phyloP scores from a whole-genome alignment of 345 rosid genomes.

The Adansonia digitata region DNA sequence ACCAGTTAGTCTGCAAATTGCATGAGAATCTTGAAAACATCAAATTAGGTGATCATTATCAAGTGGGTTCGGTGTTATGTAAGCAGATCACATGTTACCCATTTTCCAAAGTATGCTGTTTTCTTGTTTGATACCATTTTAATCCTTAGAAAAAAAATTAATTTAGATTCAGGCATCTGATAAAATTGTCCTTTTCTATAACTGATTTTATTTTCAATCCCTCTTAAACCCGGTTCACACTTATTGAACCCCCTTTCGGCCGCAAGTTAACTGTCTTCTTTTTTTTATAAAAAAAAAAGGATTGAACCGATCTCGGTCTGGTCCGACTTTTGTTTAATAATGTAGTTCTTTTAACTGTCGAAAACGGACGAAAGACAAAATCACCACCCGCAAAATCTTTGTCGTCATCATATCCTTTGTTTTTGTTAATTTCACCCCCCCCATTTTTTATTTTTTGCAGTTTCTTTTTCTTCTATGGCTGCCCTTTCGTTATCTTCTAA shows the following conservation, averaged over 20 bases:
- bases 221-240: not conserved
- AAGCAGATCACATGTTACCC: conserved; percentile 3
- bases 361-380: not conserved
- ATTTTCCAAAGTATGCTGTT: conserved; percentile 2
- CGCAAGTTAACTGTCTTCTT: conserved; percentile 1
- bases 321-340: not conserved
- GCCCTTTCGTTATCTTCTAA: conserved; percentile 16
- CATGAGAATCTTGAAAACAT: not conserved
- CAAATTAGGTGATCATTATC: not conserved
- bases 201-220: not conserved
- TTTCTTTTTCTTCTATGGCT: conserved; percentile 7
- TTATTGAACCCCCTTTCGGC: not conserved
- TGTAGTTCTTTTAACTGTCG: conserved; percentile 1
- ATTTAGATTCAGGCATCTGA: not conserved
- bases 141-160: not conserved
- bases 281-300: no score
- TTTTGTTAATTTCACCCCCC: not conserved
- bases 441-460: not conserved
- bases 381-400: not conserved
- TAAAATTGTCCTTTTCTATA: not conserved
- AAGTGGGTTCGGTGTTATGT: not conserved
- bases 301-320: conserved; percentile 6
- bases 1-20: no score
- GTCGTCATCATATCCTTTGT: conserved; percentile 19
- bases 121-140: not conserved